Evolutionary conservation across 108 stramenopile genomes (phyloP).

Genomic region (Cyclotella distinguenda): DNA sequence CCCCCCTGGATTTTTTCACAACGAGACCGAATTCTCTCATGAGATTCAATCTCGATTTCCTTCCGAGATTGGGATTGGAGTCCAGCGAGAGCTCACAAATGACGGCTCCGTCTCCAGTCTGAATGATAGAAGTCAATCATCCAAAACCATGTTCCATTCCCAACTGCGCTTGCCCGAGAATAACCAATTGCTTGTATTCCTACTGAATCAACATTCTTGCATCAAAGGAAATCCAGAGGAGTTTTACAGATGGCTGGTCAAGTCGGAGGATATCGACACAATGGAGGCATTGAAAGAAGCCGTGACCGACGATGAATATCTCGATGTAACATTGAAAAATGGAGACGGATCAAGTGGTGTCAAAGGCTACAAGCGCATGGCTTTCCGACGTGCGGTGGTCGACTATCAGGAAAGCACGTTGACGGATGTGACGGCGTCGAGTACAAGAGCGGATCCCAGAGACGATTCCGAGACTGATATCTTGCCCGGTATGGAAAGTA

Average conservation of each 20-base stretch:
- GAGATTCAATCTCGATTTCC: slow-evolving; percentile 24
- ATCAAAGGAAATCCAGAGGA: slow-evolving; percentile 42
- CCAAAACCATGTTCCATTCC: slow-evolving; percentile 7
- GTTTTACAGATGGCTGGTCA: slow-evolving; percentile 45
- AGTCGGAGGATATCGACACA: slow-evolving; percentile 44
- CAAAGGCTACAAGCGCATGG: slow-evolving; percentile 50
- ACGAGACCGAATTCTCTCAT: background rate
- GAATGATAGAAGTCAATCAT: slow-evolving; percentile 24
- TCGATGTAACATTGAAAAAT: slow-evolving; percentile 36
- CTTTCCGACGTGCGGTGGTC: slow-evolving; percentile 39
- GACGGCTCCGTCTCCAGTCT: slow-evolving; percentile 29
- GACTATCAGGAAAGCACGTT: slow-evolving; percentile 19
- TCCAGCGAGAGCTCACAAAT: slow-evolving; percentile 19
- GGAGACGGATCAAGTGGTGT: slow-evolving; percentile 41
- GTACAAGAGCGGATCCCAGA: background rate
- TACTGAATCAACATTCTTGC: slow-evolving; percentile 32
- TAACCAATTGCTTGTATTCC: slow-evolving; percentile 33
- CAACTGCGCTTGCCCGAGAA: slow-evolving; percentile 18
- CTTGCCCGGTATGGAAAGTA: slow-evolving; percentile 8
- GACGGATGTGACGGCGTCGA: background rate
- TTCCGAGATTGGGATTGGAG: slow-evolving; percentile 31
- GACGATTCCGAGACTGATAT: background rate
- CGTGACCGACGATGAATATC: slow-evolving; percentile 48
- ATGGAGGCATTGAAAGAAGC: slow-evolving; percentile 45
- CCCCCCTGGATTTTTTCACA: slow-evolving; percentile 14